Evolutionary conservation across 345 rosid genomes (phyloP), one percentile per base, ranked within the genome.

Genomic region (Gossypium turneri): DNA sequence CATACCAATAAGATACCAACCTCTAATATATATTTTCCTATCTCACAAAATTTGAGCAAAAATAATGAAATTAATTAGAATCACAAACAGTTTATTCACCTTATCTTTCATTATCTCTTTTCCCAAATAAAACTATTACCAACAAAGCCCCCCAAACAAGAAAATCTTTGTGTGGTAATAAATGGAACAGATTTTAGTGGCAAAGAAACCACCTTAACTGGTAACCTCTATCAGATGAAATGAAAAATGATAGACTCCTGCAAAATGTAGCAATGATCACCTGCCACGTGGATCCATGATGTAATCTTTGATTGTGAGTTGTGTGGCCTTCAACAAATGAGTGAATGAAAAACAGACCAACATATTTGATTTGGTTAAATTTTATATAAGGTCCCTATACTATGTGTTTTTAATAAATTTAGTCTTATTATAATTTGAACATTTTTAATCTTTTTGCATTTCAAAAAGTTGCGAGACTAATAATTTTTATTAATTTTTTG

Each of bases 111-210:
- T 60, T 59, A 43, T 76, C 24, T 44, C 25, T 7, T 27, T 2
- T 2, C 16, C 24, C 0, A 57, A 52, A 17, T 2, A 41, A 29
- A 47, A 27, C 50, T 12, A 11, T 3, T 16, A 22, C 16, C 34
- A 56, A 12, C 22, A 13, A 53, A 13, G 38, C 11, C 16, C 48
- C n/a, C 48, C n/a, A 48, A 16, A 13, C 22, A 52, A 7, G 11
- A 55, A 41, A 20, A 0, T 8, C 34, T 51, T 0, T 68, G 67
- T 67, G 73, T 67, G 73, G 78, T 68, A 45, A 47, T 19, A 59
- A 74, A 16, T 16, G 4, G 7, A 70, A 1, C 5, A 10, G 13
- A 3, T 17, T 77, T 70, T 1, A 74, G 86, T 80, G 84, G 88
- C 79, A 34, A 60, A 44, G 78, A 70, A 63, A 67, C 65, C 13